These are phyloP conservation scores for Lycium ferocissimum DNA, from an alignment of 257 asterid species.

Conservation along the genomic window DNA sequence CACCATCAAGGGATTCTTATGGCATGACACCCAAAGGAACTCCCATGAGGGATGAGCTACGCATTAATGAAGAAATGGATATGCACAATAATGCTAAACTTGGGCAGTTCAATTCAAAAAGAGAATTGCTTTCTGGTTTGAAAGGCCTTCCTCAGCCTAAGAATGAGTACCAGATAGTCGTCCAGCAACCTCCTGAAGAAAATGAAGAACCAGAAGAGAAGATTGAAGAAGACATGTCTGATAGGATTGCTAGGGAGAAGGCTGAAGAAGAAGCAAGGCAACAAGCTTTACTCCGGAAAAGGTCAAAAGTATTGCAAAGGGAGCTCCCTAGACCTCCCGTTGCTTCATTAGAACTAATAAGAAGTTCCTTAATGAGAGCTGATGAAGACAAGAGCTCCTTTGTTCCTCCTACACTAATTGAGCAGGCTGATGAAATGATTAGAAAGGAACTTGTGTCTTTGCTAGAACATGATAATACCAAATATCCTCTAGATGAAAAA, in stretches of 20 bases:
- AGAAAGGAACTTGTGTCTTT: constrained; percentile 82
- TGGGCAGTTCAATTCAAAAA: constrained; percentile 62
- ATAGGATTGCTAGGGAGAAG: constrained; percentile 86
- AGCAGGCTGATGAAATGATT: constrained; percentile 94
- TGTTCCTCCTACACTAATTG: constrained; percentile 89
- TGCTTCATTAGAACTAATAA: constrained; percentile 78
- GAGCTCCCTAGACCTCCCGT: constrained; percentile 98
- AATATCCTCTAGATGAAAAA: constrained; percentile 84
- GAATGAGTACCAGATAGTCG: constrained; percentile 86
- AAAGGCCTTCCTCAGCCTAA: constrained; percentile 88
- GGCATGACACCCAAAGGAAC: constrained; percentile 90
- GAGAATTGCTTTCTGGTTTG: constrained; percentile 69
- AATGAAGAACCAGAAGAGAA: constrained; percentile 94
- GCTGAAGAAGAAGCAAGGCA: constrained; percentile 94
- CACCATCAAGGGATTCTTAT: constrained; percentile 77
- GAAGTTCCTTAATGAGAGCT: constrained; percentile 66
- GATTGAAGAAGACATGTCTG: constrained; percentile 99
- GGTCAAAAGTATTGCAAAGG: constrained; percentile 96
- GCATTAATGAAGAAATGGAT: constrained; percentile 81
- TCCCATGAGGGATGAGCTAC: constrained; percentile 93
- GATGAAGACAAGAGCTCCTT: constrained; percentile 93
- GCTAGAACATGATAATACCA: constrained; percentile 89
- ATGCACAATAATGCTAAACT: constrained; percentile 57
- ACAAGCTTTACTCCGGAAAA: constrained; percentile 79
- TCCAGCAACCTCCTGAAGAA: constrained; percentile 75